Base-by-base conservation (phyloP, 331 rosid species). In the Erythrophleum ivorense region DNA sequence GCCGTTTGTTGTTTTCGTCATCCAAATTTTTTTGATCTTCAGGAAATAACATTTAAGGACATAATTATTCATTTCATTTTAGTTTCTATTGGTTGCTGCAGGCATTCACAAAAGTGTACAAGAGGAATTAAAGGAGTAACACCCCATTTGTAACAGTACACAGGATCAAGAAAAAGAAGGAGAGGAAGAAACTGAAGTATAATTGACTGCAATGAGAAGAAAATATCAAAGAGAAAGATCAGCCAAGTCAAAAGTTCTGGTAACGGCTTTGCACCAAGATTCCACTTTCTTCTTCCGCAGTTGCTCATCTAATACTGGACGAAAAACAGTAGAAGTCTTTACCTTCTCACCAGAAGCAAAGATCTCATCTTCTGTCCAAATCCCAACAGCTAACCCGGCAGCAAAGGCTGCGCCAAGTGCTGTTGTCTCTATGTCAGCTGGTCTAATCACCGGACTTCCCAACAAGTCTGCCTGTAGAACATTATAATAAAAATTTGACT, bases 391-490 rank as follows among this genome's bases (percentile, higher is more conserved):
- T 82, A 95, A 83, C 58, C 99, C 99, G 24, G 99, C 98, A 54
- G 99, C 99, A 82, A 86, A 95, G 31, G 98, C 99, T 34, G 99
- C 99, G 33, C 99, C 99, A 1, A 90, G 97, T 0, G 99, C 99
- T 8, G 99, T 95, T 14, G 99, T 95, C 88, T 95, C 99, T 5
- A 84, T 88, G 86, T 95, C 98, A 9, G 89, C 86, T 5, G 99
- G 99, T 83, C 99, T 88, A 78, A 92, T 75, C 81, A 95, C 98
- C 0, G 94, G 78, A 66, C 70, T 78, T 78, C 94, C 98, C 80
- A 87, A 64, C 91, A 95, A 80, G 86, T 95, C 94, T 1, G 98
- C 98, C 99, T 95, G 78, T 48, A 49, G 3, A 80, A 72, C n/a
- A n/a, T n/a, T n/a, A n/a, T n/a, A n/a, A 69, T 33, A 60, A 77